These are phyloP conservation scores for Limnanthes douglasii DNA, from an alignment of 345 rosid species.

Conservation along the genomic window DNA sequence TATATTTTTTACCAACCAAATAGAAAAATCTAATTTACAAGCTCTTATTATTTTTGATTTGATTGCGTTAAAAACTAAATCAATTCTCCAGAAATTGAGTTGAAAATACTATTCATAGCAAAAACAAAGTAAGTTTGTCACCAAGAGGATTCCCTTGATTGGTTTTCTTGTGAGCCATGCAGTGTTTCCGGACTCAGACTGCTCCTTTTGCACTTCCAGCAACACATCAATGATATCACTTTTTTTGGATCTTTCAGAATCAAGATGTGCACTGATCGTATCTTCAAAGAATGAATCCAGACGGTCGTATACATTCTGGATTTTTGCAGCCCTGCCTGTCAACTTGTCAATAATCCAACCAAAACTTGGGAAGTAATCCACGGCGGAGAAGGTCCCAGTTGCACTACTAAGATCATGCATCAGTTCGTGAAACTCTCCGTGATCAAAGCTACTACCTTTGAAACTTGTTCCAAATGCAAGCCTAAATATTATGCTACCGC, in stretches of 20 bases:
- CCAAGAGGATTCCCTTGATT: constrained; percentile 16
- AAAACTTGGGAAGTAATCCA: constrained; percentile 26
- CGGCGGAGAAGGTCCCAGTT: constrained; percentile 16
- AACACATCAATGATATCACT: constrained; percentile 16
- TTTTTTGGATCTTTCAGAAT: constrained; percentile 10
- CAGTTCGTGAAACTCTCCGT: constrained; percentile 6
- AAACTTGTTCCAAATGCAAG: constrained; percentile 27
- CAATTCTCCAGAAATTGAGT: too few relatives aligned
- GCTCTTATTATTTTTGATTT: too few relatives aligned
- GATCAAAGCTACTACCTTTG: constrained; percentile 9
- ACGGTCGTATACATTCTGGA: constrained; percentile 17
- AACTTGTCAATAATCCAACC: constrained; percentile 26
- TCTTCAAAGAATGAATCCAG: constrained; percentile 24
- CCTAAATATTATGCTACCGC: constrained; percentile 20
- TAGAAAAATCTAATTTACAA: too few relatives aligned
- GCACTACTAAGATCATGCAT: constrained; percentile 18
- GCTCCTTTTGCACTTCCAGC: constrained; percentile 8
- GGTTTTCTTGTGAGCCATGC: too few relatives aligned
- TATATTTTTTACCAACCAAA: too few relatives aligned
- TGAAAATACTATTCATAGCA: not conserved
- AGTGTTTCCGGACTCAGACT: too few relatives aligned
- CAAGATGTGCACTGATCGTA: constrained; percentile 33
- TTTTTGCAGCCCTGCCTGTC: constrained; percentile 11
- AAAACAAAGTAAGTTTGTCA: constrained; percentile 1
- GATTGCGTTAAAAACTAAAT: too few relatives aligned